Conservation (phyloP, 805 yeast species). For the Saturnispora kantuleensis region DNA sequence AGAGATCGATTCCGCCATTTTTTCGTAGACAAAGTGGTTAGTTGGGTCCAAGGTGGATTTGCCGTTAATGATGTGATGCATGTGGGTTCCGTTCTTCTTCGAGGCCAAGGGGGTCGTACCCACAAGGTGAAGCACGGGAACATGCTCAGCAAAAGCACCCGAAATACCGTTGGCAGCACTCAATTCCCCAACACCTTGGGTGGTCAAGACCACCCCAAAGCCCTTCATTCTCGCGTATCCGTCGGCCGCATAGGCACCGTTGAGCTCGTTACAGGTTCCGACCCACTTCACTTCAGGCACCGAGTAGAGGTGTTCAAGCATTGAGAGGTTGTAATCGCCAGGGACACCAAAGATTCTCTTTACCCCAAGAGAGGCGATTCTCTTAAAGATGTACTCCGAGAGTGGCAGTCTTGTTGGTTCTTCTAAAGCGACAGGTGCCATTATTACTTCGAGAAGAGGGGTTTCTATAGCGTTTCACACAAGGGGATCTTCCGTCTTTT, state of each 20-base stretch:
- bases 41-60: constrained; percentile 37
- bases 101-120: constrained; percentile 52
- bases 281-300: constrained; percentile 49
- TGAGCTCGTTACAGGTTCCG: constrained; percentile 82
- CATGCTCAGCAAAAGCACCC: constrained; percentile 75
- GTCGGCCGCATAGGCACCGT: constrained; percentile 84
- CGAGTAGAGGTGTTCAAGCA: constrained; percentile 59
- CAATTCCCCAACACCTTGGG: constrained; percentile 86
- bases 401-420: constrained; percentile 29
- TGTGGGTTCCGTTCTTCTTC: constrained; percentile 22
- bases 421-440: constrained; percentile 17
- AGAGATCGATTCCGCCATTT: constrained; percentile 46
- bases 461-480: too few species aligned
- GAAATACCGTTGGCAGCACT: constrained; percentile 75
- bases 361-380: constrained; percentile 47
- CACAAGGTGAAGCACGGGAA: constrained; percentile 74
- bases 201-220: constrained; percentile 60
- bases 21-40: constrained; percentile 57
- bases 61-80: constrained; percentile 56
- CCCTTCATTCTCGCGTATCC: constrained; percentile 63
- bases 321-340: constrained; percentile 61
- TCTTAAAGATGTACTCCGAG: constrained; percentile 55
- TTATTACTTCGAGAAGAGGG: not conserved
- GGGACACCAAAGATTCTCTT: constrained; percentile 68
- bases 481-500: too few species aligned